Evolutionary conservation across 2,329 filamentous ascomycete species (phyloP).

Genomic region (Tolypocladium sp.): DNA sequence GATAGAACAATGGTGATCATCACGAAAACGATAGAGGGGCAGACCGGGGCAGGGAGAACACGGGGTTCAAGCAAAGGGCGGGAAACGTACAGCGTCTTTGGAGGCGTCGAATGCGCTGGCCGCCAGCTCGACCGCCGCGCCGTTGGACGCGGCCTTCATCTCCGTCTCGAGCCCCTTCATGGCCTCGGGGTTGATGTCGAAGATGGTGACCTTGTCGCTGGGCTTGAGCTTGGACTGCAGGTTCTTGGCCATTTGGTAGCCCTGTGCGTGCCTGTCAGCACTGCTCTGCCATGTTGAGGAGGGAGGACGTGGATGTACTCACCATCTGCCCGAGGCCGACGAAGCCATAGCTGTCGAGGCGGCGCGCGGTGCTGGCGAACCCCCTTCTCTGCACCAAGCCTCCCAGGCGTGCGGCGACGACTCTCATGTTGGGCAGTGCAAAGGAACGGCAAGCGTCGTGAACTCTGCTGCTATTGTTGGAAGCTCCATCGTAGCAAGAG

Average conservation of each 20-base stretch:
- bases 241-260: constrained; percentile 55
- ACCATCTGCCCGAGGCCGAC: constrained; percentile 55
- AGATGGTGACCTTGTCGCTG: constrained; percentile 41
- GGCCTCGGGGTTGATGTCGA: constrained; percentile 45
- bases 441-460: not conserved
- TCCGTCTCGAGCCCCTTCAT: constrained; percentile 37
- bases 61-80: not conserved
- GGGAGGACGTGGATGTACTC: constrained; percentile 9
- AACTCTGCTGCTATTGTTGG: not conserved
- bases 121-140: constrained; percentile 37
- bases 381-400: constrained; percentile 29
- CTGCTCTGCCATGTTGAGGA: not conserved
- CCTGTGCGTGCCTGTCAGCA: constrained; percentile 25
- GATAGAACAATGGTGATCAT: constrained; percentile 29
- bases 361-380: constrained; percentile 39
- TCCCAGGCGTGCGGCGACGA: constrained; percentile 11
- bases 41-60: not conserved
- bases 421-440: constrained; percentile 9
- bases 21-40: not conserved
- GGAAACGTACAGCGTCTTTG: constrained; percentile 39
- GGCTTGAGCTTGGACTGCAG: constrained; percentile 46
- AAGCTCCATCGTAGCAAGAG: not conserved
- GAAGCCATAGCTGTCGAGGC: constrained; percentile 47
- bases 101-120: constrained; percentile 37
- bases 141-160: constrained; percentile 32